Evolutionary conservation across 2,329 filamentous ascomycete genomes (phyloP), one percentile per base, ranked within the genome.

Genomic region (Xylaria sp.): DNA sequence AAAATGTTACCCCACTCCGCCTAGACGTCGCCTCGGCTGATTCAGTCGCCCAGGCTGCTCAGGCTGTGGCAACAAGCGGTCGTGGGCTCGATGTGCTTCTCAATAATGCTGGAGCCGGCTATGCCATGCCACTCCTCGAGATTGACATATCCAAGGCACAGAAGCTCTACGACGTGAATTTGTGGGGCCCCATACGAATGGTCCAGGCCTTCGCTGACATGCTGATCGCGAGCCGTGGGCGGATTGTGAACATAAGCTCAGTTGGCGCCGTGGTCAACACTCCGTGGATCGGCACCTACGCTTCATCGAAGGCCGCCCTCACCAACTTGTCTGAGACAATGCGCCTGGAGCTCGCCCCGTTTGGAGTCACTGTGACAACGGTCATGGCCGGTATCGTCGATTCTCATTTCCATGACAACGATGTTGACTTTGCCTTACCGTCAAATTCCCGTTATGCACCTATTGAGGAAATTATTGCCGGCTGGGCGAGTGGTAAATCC

Each of bases 71-170:
- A 5, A 3, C 52, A 20, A 56, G 15, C 9, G 51, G 37, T 2
- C 20, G 52, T 10, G 44, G n/a, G 9, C 51, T 72, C 6, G 65
- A 72, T 54, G 46, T 64, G 3, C 46, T 69, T 9, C 12, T 72
- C 6, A 72, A 70, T 31, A 72, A 70, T 31, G 65, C 65, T 3
- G 68, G 67, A 4, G 51, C 20, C 5, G 50, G 52, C 18, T 68
- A 66, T 37, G 46, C 63, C 9, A 51, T 59, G 41, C 68, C 66
- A 1, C 2, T 72, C 2, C 68, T 72, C 2, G 70, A 69, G 12
- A 18, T 64, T 13, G 46, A 66, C 15, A 60, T 70, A 1, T 15
- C 31, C 20, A 28, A 48, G 20, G 66, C 65, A 9, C 50, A 66
- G 20, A 3, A 8, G 4, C 20, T 72, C 12, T 67, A 65, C 59